Conservation (phyloP, 768 basidiomycete genomes). For the Porpolomopsis calyptriformis region DNA sequence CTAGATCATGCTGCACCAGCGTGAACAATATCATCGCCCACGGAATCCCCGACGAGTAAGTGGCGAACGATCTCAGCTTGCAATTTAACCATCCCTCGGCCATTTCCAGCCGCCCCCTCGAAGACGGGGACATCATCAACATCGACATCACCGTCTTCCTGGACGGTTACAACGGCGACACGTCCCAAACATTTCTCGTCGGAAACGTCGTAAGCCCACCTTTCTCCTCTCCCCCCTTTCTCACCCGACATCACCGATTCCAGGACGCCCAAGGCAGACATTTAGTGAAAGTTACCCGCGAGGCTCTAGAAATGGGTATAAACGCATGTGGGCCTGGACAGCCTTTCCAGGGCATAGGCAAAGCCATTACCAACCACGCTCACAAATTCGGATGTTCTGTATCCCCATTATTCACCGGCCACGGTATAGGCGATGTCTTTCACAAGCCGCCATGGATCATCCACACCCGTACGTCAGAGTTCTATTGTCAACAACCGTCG, state of each 20-base stretch:
- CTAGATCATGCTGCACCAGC: slow-evolving; percentile 72
- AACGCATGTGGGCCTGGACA: slow-evolving; percentile 59
- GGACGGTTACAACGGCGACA: slow-evolving; percentile 85
- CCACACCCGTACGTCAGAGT: slow-evolving; percentile 48
- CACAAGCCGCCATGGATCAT: slow-evolving; percentile 78
- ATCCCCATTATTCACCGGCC: slow-evolving; percentile 67
- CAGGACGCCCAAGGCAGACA: slow-evolving; percentile 64
- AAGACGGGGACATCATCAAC: slow-evolving; percentile 80
- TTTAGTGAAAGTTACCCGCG: slow-evolving; percentile 50
- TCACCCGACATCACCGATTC: neutral
- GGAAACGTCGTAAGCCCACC: slow-evolving; percentile 54
- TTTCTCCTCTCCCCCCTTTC: neutral
- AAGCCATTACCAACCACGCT: slow-evolving; percentile 49
- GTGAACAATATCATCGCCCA: slow-evolving; percentile 82
- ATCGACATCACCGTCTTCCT: slow-evolving; percentile 79
- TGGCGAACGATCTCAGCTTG: slow-evolving; percentile 2
- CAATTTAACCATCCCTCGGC: slow-evolving; percentile 1
- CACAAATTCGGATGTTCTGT: slow-evolving; percentile 41
- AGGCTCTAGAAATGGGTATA: slow-evolving; percentile 65
- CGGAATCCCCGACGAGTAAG: slow-evolving; percentile 85
- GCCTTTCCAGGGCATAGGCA: slow-evolving; percentile 61
- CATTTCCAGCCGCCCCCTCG: slow-evolving; percentile 56
- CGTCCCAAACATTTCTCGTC: slow-evolving; percentile 73
- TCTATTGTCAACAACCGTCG: neutral
- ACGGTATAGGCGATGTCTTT: slow-evolving; percentile 78